phyloP scores from a whole-genome alignment of 1,139 yeast genomes.

The Blastobotrys elegans region DNA sequence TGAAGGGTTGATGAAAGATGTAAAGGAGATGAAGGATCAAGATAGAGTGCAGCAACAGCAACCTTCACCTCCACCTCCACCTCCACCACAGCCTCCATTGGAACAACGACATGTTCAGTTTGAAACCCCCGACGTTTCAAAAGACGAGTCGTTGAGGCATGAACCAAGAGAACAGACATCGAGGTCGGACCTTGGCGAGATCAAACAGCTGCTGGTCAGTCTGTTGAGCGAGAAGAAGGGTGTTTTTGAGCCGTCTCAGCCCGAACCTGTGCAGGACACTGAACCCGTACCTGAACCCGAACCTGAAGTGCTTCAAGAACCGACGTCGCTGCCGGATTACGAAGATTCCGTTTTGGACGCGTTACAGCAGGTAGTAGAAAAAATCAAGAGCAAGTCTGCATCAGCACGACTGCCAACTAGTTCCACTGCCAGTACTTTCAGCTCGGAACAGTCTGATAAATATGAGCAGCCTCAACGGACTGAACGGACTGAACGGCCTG shows the following conservation, averaged over 20 bases:
- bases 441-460: too few species aligned
- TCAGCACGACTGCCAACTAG: too few species aligned
- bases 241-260: not conserved
- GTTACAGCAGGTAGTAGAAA: constrained; percentile 11
- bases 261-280: not conserved
- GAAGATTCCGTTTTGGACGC: constrained; percentile 12
- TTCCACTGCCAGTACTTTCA: too few species aligned
- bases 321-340: not conserved
- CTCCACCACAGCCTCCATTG: not conserved
- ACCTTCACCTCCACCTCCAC: not conserved
- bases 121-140: not conserved
- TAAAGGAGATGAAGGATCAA: not conserved
- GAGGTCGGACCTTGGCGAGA: constrained; percentile 1
- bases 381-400: not conserved
- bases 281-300: not conserved
- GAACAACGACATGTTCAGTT: not conserved
- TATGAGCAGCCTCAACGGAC: too few species aligned
- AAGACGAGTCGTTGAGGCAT: not conserved
- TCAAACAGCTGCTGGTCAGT: constrained; percentile 1
- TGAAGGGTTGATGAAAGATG: not conserved
- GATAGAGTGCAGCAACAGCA: not conserved
- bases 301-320: not conserved
- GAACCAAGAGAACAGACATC: not conserved
- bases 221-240: not conserved
- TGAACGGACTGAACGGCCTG: too few species aligned